Base-by-base conservation (phyloP, 305 asterid genomes). In the Ilex paraguariensis region DNA sequence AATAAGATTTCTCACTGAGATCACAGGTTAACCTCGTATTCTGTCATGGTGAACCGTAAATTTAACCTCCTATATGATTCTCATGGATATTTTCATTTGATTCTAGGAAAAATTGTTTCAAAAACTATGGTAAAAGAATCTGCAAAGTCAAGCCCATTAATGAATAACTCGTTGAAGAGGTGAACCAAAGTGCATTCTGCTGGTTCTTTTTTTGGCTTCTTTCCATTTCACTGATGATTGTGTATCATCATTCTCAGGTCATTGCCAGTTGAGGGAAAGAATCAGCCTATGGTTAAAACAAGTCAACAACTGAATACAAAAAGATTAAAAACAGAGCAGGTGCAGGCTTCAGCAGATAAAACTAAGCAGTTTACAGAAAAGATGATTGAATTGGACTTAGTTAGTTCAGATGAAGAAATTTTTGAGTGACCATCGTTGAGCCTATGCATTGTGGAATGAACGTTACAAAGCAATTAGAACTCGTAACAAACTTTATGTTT, bases 341-440 rank as follows among this genome's bases (percentile, higher is more conserved):
- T 55, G 50, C 73, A 77, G 66, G 68, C 63, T 64, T 61, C 70
- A 56, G 68, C 60, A 42, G 73, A 62, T 56, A 80, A 68, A 53
- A 42, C 60, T 53, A 70, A 74, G 64, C 70, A 63, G 62, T 78
- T 62, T 64, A 86, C 77, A 33, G 71, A 68, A 60, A 91, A 88
- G 75, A 88, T 86, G 98, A 86, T 91, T 58, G 96, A 91, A 79
- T 65, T 88, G 15, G 96, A 91, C 59, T 64, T 79, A 62, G 67
- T 72, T 50, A 88, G 95, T 70, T 91, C 98, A 15, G 98, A 88
- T 61, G 98, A 88, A 50, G 98, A 87, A 68, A 54, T 58, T 15
- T 79, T 13, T 46, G 52, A 10, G 13, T 46, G 28, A 21, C 15
- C 52, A 7, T 10, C 13, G 52, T 46, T 46, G 52, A 46, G 11